These are phyloP conservation scores for Margaritispora aquatica DNA, from an alignment of 495 filamentous ascomycete species.

Conservation along the genomic window DNA sequence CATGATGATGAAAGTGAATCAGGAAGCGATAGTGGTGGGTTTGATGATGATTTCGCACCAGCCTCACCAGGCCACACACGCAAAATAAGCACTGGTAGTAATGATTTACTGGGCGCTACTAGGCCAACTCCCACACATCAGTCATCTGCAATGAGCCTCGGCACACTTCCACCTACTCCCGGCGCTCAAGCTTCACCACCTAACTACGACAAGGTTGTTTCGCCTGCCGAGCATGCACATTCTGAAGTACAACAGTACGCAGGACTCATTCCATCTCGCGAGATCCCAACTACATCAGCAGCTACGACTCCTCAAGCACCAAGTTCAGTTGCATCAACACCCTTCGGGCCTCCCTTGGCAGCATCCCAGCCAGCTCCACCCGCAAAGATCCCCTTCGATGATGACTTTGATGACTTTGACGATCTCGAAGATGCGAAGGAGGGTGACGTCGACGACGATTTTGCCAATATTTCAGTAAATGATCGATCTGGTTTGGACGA, in stretches of 20 bases:
- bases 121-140: constrained; percentile 15
- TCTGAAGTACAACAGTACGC: constrained; percentile 40
- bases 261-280: constrained; percentile 58
- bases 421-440: constrained; percentile 87
- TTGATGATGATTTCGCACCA: constrained; percentile 87
- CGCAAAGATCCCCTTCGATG: constrained; percentile 45
- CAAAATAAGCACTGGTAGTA: constrained; percentile 12
- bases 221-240: constrained; percentile 39
- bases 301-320: constrained; percentile 15
- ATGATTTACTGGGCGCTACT: constrained; percentile 5
- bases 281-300: constrained; percentile 49
- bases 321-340: background rate
- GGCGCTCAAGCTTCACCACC: constrained; percentile 61
- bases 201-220: constrained; percentile 49
- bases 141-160: constrained; percentile 14
- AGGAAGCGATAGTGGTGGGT: constrained; percentile 69
- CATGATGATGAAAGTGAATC: constrained; percentile 76
- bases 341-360: constrained; percentile 17
- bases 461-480: constrained; percentile 49
- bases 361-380: constrained; percentile 30
- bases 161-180: constrained; percentile 38
- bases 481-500: constrained; percentile 54
- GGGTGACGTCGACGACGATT: constrained; percentile 83
- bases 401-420: constrained; percentile 88
- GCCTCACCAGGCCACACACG: constrained; percentile 49